Base-by-base conservation (phyloP, 345 rosid genomes). In the Aethionema arabicum region DNA sequence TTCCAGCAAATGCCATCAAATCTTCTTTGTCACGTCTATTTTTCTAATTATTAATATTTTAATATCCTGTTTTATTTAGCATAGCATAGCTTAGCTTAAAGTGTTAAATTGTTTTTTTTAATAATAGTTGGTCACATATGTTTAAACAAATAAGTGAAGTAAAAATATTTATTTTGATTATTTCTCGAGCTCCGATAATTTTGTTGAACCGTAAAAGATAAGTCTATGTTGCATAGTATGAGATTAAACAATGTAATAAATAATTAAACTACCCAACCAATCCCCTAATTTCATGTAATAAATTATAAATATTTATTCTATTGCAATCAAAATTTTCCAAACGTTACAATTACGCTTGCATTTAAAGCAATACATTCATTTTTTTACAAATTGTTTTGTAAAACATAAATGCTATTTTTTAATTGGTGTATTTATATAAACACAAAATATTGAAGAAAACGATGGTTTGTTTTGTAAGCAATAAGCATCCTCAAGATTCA, bases 1-100 rank as follows among this genome's bases (percentile, higher is more conserved):
- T 60, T 60, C 72, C 72, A 68, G 73, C 61, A 53, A 52, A 61
- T 68, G 56, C 67, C 72, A 60, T 43, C 72, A 60, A 43, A 52
- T 59, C 67, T 42, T 50, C 66, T 29, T 60, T 30, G 66, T 59
- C 72, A 59, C 37, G 5, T 51, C 55, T 46, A 36, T 38, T 33
- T 64, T 37, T 27, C n/a, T 3, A 32, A 32, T 5, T 4, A 12
- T 7, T 12, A 49, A 5, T 16, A 14, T 31, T 66, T 1, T n/a
- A 43, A 1, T 54, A 33, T 14, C 48, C 35, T 47, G 5, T 13
- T 30, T 5, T 46, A 35, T 5, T 48, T 46, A 37, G 16, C 7
- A 21, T 21, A 21, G 27, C 27, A 21, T 21, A 21, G 27, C 27
- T 13, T 55, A 37, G 12, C 62, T 55, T 29, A 30, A 10, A 46